Base-by-base conservation (phyloP, 192 early-diverging fungal species). In the Phlyctochytrium bullatum region DNA sequence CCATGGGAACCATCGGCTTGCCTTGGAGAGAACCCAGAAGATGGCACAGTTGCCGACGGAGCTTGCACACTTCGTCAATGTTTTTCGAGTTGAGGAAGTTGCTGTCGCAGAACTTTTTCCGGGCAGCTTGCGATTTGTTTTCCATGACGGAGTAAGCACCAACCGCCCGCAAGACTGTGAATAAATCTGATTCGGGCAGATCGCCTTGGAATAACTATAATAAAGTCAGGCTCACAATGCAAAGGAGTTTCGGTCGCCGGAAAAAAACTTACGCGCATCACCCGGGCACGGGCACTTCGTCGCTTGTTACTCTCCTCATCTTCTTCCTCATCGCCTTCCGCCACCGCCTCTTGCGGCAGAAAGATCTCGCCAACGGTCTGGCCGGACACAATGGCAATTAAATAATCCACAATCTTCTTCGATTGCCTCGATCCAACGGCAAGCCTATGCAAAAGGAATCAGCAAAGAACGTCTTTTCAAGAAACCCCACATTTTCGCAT, bases 321-420 rank as follows among this genome's bases (percentile, higher is more conserved):
- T 4, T 85, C 86, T 23, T 74, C 81, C 52, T 83, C 86, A 14
- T 80, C 80, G 25, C 77, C 76, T 20, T 30, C 56, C 23, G 73
- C 54, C 4, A 80, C 81, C 47, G 83, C 84, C 27, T 82, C 78
- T 29, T 82, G 84, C 2, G 73, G 58, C 51, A 97, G 77, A 76
- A 99, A 97, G 16, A 93, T 90, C 65, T 98, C 94, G 30, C 94
- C 97, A 0, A 96, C 93, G 0, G 93, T 93, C 52, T 98, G 71
- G 0, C 91, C 94, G 0, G 96, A 86, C 6, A 98, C 95, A 66
- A 98, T 85, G 0, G 90, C 91, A 66, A 98, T 92, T 2, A 94
- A 81, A 72, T 93, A 97, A 3, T 90, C 86, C 60, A 87, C 56
- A 34, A 98, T 80, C 66, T 92, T 90, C 3, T 80, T 84, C 52